Evolutionary conservation across 2,329 filamentous ascomycete species (phyloP).

Genomic region (Epichloe sp.): DNA sequence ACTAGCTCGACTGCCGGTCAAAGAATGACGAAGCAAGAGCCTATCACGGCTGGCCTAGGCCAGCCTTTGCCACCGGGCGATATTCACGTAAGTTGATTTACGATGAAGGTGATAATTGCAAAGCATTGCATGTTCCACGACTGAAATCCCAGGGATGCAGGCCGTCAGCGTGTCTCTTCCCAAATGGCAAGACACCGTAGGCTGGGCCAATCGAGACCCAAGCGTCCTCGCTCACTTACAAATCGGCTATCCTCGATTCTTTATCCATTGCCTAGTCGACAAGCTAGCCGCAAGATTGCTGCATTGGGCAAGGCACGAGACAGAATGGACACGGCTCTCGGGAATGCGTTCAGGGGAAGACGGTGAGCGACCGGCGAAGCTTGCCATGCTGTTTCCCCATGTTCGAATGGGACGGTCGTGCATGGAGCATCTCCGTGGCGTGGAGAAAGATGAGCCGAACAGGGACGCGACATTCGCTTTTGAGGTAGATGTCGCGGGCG

Average conservation of each 20-base stretch:
- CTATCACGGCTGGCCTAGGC: neutral
- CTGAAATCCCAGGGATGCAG: conserved; percentile 3
- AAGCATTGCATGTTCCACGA: neutral
- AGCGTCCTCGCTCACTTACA: conserved; percentile 11
- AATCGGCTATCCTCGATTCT: conserved; percentile 17
- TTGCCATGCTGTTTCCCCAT: conserved; percentile 9
- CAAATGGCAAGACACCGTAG: conserved; percentile 14
- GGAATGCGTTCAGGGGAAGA: no score
- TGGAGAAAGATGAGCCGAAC: neutral
- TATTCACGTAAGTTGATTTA: neutral
- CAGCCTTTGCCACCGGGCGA: neutral
- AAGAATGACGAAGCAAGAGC: neutral
- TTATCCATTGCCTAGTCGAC: conserved; percentile 12
- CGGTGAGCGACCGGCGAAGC: neutral
- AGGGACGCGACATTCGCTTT: neutral
- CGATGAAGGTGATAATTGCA: neutral
- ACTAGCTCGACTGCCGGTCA: no score
- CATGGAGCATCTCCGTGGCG: conserved; percentile 8
- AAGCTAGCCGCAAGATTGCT: conserved; percentile 11
- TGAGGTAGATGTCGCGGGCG: neutral
- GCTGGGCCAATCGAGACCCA: conserved; percentile 13
- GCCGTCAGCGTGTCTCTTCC: conserved; percentile 19
- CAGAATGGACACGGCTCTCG: neutral
- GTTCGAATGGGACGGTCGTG: conserved; percentile 3
- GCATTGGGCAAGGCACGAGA: conserved; percentile 5